These are phyloP conservation scores for Suillus subaureus DNA, from an alignment of 768 basidiomycete species.

Conservation along the genomic window DNA sequence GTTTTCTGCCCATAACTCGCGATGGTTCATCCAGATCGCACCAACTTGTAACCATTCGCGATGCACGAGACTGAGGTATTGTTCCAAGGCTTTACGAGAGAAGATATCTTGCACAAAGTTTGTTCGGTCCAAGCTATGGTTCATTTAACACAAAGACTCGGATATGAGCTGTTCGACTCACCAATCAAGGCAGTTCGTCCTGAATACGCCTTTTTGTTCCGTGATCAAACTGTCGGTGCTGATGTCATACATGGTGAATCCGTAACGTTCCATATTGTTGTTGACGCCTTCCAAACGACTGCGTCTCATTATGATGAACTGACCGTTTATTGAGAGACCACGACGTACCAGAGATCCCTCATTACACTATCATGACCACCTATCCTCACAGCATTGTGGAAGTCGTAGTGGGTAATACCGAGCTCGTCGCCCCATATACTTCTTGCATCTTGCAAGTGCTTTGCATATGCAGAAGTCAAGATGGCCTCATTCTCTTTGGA, in stretches of 20 bases:
- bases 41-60: constrained; percentile 73
- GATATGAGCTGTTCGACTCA: constrained; percentile 30
- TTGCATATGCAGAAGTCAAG: constrained; percentile 79
- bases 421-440: constrained; percentile 67
- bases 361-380: constrained; percentile 88
- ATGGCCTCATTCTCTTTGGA: constrained; percentile 90
- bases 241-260: constrained; percentile 82
- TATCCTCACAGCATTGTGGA: constrained; percentile 79
- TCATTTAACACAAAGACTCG: constrained; percentile 11
- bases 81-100: constrained; percentile 77
- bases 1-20: constrained; percentile 97
- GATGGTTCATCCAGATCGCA: constrained; percentile 82
- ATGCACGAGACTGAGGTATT: constrained; percentile 78
- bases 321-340: constrained; percentile 8
- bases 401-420: constrained; percentile 89
- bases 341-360: constrained; percentile 63
- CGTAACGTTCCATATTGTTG: constrained; percentile 75
- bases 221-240: constrained; percentile 71
- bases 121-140: constrained; percentile 84
- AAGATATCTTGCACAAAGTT: constrained; percentile 97
- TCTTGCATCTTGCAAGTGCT: constrained; percentile 72
- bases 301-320: constrained; percentile 13
- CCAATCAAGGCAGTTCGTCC: constrained; percentile 97
- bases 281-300: constrained; percentile 64
- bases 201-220: constrained; percentile 89